Evolutionary conservation across 352 stramenopile species (phyloP), one percentile per base, ranked within the genome.

Genomic region (Blastocystis sp.): DNA sequence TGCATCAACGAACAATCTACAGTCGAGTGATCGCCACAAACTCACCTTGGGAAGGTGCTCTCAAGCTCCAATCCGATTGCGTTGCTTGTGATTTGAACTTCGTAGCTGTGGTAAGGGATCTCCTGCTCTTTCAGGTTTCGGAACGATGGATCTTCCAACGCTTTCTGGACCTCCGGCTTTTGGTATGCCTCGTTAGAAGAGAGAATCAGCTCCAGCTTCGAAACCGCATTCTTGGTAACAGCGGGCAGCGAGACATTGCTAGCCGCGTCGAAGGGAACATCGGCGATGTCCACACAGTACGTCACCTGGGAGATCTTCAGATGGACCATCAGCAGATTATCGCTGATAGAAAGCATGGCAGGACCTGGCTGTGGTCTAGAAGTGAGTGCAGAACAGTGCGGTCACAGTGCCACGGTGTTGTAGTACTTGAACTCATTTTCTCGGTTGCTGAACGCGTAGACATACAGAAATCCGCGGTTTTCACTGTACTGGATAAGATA

Each of bases 381-480:
- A 9, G 8, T 53, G 4, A 68, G 11, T 2, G 26, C n/a, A 20
- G n/a, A 11, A 1, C 41, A 41, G 26, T 18, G 7, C 13, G 54
- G 3, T 2, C 20, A 85, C 73, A 85, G 50, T 37, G 73, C 73
- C 5, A 85, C 53, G 39, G 73, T 85, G 73, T 85, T 85, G 73
- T 66, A 85, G 50, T 66, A 85, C 34, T 65, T 64, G 34, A 85
- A 85, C 56, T 85, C 73, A 24, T 45, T 65, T 0, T 85, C 73
- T 7, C 73, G 73, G 20, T 65, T 85, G 56, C 73, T 85, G 73
- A 85, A 85, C 26, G 73, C 73, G 56, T 69, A 85, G 4, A 85
- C 47, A 45, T 66, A 85, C 24, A 85, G 73, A 39, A 66, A 45
- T 20, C 73, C 73, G 24, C 73, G 73, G 1, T 18, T 54, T 9